A percentile compares a stretch with the other conserved stretches of the same genome.
Evolutionary conservation across 257 asterid genomes (phyloP).

Genomic region (Rubia yunnanensis): DNA sequence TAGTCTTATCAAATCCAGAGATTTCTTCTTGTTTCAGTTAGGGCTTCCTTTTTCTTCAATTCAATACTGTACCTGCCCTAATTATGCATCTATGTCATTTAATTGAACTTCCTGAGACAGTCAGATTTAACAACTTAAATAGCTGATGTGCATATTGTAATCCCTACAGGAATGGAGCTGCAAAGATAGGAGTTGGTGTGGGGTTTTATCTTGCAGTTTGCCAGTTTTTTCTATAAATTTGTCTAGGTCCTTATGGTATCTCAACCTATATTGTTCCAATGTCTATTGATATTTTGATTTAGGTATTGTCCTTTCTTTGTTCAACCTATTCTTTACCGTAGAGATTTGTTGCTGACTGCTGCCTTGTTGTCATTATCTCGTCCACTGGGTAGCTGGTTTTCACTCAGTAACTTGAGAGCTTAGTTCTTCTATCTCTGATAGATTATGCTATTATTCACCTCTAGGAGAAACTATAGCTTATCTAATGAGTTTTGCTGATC

Average conservation of each 20-base stretch:
- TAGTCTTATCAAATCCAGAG: too few relatives aligned
- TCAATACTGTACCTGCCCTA: too few relatives aligned
- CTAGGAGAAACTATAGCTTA: not conserved
- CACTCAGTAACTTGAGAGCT: not conserved
- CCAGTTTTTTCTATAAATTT: not conserved
- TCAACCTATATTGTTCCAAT: not conserved
- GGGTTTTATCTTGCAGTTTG: not conserved
- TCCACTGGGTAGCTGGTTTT: not conserved
- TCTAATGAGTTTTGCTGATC: not conserved
- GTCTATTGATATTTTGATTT: not conserved
- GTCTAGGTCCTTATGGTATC: not conserved
- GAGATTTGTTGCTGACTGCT: not conserved
- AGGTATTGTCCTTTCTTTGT: not conserved
- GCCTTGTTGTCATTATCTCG: not conserved
- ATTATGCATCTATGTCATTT: too few relatives aligned
- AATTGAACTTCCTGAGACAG: too few relatives aligned
- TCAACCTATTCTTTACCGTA: not conserved
- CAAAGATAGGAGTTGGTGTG: conserved; percentile 1
- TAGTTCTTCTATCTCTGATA: not conserved
- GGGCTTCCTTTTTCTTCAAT: too few relatives aligned
- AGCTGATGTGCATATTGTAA: too few relatives aligned
- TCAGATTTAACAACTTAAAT: too few relatives aligned
- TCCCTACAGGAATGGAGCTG: too few relatives aligned
- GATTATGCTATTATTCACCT: not conserved
- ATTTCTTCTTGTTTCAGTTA: too few relatives aligned